These are phyloP conservation scores for Rosa chinensis DNA, from an alignment of 306 rosid species.

Conservation along the genomic window DNA sequence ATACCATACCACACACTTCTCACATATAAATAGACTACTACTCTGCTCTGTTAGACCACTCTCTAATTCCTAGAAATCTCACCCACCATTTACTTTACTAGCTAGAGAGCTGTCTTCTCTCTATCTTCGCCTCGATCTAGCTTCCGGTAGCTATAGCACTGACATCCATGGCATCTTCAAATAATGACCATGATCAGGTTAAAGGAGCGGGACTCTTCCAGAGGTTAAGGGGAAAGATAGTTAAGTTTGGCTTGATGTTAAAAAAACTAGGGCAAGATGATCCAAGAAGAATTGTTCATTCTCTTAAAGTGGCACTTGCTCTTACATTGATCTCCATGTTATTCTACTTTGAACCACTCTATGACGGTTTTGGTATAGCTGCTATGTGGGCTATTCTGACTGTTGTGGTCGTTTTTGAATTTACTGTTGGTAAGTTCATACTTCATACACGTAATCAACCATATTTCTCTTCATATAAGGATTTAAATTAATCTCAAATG, in stretches of 20 bases:
- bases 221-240: neutral
- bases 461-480: neutral
- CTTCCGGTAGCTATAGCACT: neutral
- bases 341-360: constrained; percentile 30
- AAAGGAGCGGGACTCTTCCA: neutral
- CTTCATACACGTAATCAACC: neutral
- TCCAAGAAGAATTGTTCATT: constrained; percentile 27
- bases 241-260: neutral
- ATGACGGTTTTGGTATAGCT: constrained; percentile 23
- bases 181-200: neutral
- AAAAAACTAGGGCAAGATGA: constrained; percentile 29
- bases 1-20: neutral
- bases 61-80: neutral
- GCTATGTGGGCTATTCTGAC: constrained; percentile 36
- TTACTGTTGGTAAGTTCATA: constrained; percentile 26
- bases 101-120: neutral
- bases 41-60: neutral
- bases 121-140: neutral
- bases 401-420: constrained; percentile 29
- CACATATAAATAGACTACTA: neutral
- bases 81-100: neutral
- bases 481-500: neutral
- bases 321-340: constrained; percentile 28
- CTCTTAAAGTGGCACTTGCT: constrained; percentile 31
- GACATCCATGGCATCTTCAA: constrained; percentile 7